Evolutionary conservation across 345 rosid genomes (phyloP), one percentile per base, ranked within the genome.

Genomic region (Salix exigua): DNA sequence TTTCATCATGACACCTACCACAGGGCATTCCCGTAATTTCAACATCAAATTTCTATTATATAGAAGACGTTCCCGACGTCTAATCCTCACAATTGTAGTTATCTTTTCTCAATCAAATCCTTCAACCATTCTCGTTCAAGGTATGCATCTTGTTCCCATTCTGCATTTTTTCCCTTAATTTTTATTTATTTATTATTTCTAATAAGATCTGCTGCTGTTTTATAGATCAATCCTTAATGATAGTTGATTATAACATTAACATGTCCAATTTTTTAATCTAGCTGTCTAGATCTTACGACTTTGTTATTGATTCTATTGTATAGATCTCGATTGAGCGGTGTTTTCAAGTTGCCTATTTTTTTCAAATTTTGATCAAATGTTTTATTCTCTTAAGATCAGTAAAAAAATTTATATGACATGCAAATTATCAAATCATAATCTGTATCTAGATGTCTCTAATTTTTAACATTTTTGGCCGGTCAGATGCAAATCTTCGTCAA

Each of bases 401-500:
- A 33, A 33, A 33, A 33, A 33, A 33, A 35, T 0, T 33, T 6
- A 18, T 9, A 7, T 7, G 60, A 53, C 19, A 6, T 53, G 23
- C 9, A 53, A 2, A 53, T 40, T 53, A 19, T 53, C 1, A 18
- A 18, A 53, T 19, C 7, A 25, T 53, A 6, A 19, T 53, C 4
- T 13, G 33, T 4, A 4, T 33, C 69, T 42, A n/a, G 6, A 6
- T 23, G 18, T 38, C 12, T 5, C 55, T 44, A 31, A 23, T 42
- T 19, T 42, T 3, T 16, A 1, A 16, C 5, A 5, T n/a, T 1
- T 14, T 25, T 14, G 51, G 74, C 66, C 13, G 38, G n/a, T 19
- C 30, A 12, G 65, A 73, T 73, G 71, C 71, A 68, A 68, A 68
- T 68, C 17, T 68, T 68, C 71, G 71, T 68, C 46, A 67, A 67